These are phyloP conservation scores for Cajanus cajan DNA, from an alignment of 306 rosid species.

Conservation along the genomic window DNA sequence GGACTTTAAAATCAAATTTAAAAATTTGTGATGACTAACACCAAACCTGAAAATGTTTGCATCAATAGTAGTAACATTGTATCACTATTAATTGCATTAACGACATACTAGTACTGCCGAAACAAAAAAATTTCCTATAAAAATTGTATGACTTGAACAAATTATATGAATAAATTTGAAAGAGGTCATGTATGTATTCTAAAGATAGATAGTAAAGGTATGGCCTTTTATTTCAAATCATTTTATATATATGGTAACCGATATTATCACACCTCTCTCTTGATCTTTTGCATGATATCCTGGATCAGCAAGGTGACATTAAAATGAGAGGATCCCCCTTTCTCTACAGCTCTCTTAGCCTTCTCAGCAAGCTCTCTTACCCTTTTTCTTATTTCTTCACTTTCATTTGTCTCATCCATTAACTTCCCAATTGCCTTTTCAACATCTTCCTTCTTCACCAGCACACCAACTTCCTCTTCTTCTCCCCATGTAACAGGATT, in stretches of 20 bases:
- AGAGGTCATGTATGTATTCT: no score
- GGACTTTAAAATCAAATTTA: no score
- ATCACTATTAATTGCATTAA: no score
- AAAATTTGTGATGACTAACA: no score
- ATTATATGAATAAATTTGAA: no score
- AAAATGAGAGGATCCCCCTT: constrained; percentile 55
- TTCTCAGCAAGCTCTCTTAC: constrained; percentile 35
- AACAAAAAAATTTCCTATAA: background rate
- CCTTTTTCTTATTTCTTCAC: constrained; percentile 41
- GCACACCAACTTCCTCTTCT: constrained; percentile 44
- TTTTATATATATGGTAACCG: no score
- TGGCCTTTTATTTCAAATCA: background rate
- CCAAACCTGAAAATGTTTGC: no score
- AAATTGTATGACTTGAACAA: background rate
- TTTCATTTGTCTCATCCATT: constrained; percentile 51
- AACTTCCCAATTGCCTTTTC: constrained; percentile 41
- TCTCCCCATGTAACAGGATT: constrained; percentile 42
- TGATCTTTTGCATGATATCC: background rate
- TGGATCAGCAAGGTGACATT: constrained; percentile 31
- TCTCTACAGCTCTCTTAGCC: constrained; percentile 45
- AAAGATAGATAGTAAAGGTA: no score
- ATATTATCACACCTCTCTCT: no score
- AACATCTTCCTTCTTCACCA: constrained; percentile 45
- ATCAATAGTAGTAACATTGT: no score
- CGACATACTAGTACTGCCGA: no score